Evolutionary conservation across 306 rosid genomes (phyloP).

Genomic region (Pueraria montana): DNA sequence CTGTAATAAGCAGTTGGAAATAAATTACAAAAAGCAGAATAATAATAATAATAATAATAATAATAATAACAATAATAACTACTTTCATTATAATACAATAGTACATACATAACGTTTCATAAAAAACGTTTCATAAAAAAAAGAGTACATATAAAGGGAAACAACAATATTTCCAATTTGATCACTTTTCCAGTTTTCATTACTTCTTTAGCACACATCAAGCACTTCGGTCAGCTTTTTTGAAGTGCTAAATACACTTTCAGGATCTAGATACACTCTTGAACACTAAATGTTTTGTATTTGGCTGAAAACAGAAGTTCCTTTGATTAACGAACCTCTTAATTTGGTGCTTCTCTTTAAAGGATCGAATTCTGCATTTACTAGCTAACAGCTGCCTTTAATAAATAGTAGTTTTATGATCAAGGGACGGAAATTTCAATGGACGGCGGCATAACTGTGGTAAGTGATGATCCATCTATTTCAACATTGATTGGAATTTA

Average conservation of each 20-base stretch:
- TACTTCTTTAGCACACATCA: neutral
- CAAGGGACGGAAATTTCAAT: neutral
- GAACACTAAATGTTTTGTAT: neutral
- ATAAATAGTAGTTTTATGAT: neutral
- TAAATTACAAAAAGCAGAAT: neutral
- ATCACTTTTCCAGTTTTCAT: too few relatives aligned
- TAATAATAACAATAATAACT: neutral
- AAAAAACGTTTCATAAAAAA: neutral
- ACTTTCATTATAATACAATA: neutral
- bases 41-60: neutral
- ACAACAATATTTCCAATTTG: neutral
- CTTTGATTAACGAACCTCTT: neutral
- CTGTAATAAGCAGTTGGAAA: neutral
- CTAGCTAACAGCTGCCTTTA: neutral
- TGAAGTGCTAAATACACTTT: neutral
- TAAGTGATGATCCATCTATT: conserved; percentile 18
- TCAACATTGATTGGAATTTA: conserved; percentile 2
- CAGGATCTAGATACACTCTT: neutral
- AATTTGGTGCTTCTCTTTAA: conserved; percentile 10
- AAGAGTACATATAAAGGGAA: neutral
- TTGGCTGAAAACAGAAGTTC: neutral
- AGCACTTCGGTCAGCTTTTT: neutral
- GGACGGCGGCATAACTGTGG: neutral
- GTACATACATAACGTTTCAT: neutral
- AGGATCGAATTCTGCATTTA: conserved; percentile 4